phyloP scores from a whole-genome alignment of 2,329 filamentous ascomycete genomes.

The Neonectria neomacrospora region DNA sequence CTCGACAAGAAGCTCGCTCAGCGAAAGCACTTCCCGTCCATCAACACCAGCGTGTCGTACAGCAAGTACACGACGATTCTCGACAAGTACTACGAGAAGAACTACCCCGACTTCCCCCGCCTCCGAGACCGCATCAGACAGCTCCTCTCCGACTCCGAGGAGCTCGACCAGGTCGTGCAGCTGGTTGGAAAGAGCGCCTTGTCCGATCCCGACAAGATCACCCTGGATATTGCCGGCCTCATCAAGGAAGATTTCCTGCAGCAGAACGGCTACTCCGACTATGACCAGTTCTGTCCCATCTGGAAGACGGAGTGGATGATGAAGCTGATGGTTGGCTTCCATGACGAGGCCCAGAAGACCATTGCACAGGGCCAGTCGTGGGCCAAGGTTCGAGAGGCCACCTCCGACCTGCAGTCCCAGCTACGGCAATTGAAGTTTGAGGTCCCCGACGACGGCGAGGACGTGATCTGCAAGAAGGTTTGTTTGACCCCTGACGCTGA shows the following conservation, averaged over 20 bases:
- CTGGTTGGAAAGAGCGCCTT: conserved; percentile 97
- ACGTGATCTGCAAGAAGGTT: conserved; percentile 85
- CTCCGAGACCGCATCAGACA: conserved; percentile 94
- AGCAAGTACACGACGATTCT: conserved; percentile 93
- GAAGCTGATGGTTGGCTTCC: conserved; percentile 98
- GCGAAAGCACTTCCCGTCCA: conserved; percentile 98
- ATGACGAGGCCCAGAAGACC: conserved; percentile 97
- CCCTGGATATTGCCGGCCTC: conserved; percentile 87
- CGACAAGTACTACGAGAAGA: conserved; percentile 93
- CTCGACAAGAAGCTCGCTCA: conserved; percentile 99
- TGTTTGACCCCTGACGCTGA: conserved; percentile 10
- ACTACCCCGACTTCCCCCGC: conserved; percentile 92
- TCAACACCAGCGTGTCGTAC: conserved; percentile 95
- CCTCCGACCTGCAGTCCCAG: conserved; percentile 83
- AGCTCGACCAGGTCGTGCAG: conserved; percentile 98
- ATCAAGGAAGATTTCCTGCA: conserved; percentile 99
- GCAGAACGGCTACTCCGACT: conserved; percentile 99
- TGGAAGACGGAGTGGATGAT: conserved; percentile 99
- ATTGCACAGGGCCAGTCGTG: conserved; percentile 91
- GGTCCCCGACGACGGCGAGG: conserved; percentile 85
- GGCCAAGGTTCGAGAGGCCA: conserved; percentile 92
- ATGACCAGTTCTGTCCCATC: conserved; percentile 98
- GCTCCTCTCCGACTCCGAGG: conserved; percentile 93
- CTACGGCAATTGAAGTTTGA: conserved; percentile 98
- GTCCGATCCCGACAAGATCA: conserved; percentile 98